phyloP scores from a whole-genome alignment of 2,329 filamentous ascomycete species.

The Xylariaceae sp. region DNA sequence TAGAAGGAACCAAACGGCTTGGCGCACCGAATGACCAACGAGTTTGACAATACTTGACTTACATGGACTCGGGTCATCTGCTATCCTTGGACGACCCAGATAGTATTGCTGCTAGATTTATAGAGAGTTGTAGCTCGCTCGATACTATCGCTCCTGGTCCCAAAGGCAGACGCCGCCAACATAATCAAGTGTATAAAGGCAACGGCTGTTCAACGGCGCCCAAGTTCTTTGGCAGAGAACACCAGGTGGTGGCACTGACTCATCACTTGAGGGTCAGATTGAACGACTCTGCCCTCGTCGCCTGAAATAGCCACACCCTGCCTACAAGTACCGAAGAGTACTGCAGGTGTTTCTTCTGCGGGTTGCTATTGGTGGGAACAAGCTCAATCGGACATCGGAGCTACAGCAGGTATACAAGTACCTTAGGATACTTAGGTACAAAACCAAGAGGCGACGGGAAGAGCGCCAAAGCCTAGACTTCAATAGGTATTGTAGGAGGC shows the following conservation, averaged over 20 bases:
- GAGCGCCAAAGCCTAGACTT: conserved; percentile 3
- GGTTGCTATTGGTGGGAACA: not conserved
- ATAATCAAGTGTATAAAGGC: not conserved
- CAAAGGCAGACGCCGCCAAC: conserved; percentile 2
- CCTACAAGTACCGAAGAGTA: not conserved
- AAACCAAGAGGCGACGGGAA: not conserved
- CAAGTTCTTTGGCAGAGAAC: conserved; percentile 1
- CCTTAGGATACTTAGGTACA: no score
- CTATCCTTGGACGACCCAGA: not conserved
- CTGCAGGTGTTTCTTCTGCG: no score
- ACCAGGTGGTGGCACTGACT: not conserved
- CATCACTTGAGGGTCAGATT: not conserved
- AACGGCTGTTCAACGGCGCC: not conserved
- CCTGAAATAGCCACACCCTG: not conserved
- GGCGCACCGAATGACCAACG: no score
- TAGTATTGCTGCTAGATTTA: not conserved
- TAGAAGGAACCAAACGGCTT: no score
- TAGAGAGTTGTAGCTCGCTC: no score
- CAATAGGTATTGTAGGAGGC: no score
- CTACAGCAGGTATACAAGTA: no score
- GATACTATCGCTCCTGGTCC: not conserved
- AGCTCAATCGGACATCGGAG: conserved; percentile 16
- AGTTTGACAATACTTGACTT: no score
- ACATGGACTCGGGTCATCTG: not conserved
- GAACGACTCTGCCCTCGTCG: not conserved